These are phyloP conservation scores for Globisporangium uncinulatum DNA, from an alignment of 352 stramenopile genomes.

Conservation along the genomic window DNA sequence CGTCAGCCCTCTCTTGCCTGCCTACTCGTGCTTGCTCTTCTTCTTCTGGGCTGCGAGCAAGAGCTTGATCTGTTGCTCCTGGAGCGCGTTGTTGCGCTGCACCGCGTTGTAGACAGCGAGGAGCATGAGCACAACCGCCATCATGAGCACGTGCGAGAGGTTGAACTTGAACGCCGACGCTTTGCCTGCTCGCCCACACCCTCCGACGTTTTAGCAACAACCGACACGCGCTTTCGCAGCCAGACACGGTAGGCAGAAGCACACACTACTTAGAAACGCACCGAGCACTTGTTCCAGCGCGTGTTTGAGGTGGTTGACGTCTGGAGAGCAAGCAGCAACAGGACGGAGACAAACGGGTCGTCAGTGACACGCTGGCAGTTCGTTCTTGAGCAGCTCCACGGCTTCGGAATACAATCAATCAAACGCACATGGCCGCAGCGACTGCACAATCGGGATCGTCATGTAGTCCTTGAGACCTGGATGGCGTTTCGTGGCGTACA, in stretches of 20 bases:
- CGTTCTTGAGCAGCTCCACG: not conserved
- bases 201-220: not conserved
- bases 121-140: conserved; percentile 72
- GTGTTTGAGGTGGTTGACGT: conserved; percentile 61
- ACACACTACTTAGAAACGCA: conserved; percentile 7
- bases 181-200: conserved; percentile 26
- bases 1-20: conserved; percentile 11
- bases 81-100: conserved; percentile 61
- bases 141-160: conserved; percentile 73
- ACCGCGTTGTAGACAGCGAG: conserved; percentile 75
- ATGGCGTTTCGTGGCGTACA: not conserved
- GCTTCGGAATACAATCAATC: not conserved
- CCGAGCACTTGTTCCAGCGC: conserved; percentile 65
- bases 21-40: conserved; percentile 51
- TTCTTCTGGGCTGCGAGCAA: conserved; percentile 32
- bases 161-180: conserved; percentile 77
- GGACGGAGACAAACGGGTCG: conserved; percentile 1
- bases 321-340: conserved; percentile 17
- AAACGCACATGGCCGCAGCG: conserved; percentile 43
- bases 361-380: not conserved
- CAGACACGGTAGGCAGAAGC: not conserved
- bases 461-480: conserved; percentile 62
- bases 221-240: too few species aligned
- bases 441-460: conserved; percentile 57
- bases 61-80: conserved; percentile 61